Base-by-base conservation (phyloP, 805 yeast genomes). In the Saccharomyces jurei region DNA sequence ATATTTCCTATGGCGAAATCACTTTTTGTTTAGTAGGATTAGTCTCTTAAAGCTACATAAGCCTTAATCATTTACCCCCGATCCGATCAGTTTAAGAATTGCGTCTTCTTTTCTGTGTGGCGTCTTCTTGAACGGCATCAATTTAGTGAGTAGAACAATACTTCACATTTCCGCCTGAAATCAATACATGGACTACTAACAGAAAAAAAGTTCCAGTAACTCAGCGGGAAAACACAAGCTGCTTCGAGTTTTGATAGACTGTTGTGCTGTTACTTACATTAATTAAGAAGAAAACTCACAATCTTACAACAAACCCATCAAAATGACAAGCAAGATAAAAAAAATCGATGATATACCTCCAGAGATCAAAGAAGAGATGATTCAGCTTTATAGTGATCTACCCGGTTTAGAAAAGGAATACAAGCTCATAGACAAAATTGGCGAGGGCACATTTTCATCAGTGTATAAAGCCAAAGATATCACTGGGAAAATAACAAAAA, bases 371-470 rank as follows among this genome's bases (percentile, higher is more conserved):
- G 82, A 78, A 56, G 89, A 84, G 58, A 81, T 84, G 78, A 71
- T 74, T 46, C 74, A 74, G 51, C 72, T 84, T 10, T 79, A 79
- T 51, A 73, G 71, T 36, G 75, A 81, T 29, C 84, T 88, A 60
- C 81, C 81, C 2, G 75, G 75, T 0, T 69, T 88, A 41, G 69
- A 66, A 22, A 57, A 50, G 52, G 64, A 53, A 11, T 74, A 74
- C 56, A 63, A 62, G 36, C 57, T 74, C 25, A 50, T 70, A 46
- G 76, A 72, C 46, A 69, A 71, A 55, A 72, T 86, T 17, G 92
- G 94, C 0, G 91, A 86, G 65, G 98, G 98, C 8, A 97, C 97
- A 0, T 91, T 92, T 67, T 88, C 96, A 2, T 78, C 81, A 11
- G 98, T 92, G 4, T 88, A 83, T 73, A 67, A 67, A 14, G 69